Conservation (phyloP, 352 stramenopile genomes). For the Plasmopara muralis region DNA sequence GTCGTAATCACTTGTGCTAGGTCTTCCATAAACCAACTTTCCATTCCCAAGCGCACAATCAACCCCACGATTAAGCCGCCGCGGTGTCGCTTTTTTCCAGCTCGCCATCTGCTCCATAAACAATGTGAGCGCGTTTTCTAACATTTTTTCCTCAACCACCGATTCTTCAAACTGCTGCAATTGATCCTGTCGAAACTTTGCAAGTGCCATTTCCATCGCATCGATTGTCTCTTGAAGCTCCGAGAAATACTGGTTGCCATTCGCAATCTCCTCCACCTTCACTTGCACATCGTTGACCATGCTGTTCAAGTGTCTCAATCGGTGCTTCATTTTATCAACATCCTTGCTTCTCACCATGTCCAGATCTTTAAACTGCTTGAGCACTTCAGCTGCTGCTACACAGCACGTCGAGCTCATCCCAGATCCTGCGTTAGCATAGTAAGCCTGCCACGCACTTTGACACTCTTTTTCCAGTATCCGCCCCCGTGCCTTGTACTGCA, state of each 20-base stretch:
- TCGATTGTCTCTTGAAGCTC: constrained; percentile 54
- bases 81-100: constrained; percentile 25
- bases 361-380: constrained; percentile 42
- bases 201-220: constrained; percentile 37
- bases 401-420: constrained; percentile 5
- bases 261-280: constrained; percentile 44
- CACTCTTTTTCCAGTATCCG: constrained; percentile 50
- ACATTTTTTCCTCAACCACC: constrained; percentile 45
- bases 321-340: constrained; percentile 25
- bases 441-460: constrained; percentile 37
- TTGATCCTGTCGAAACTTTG: constrained; percentile 31
- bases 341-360: constrained; percentile 24
- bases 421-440: constrained; percentile 32
- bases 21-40: constrained; percentile 1
- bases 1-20: constrained; percentile 4
- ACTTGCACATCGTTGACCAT: constrained; percentile 26
- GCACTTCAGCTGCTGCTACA: constrained; percentile 24
- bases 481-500: constrained; percentile 36
- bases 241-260: constrained; percentile 35
- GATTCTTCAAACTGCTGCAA: constrained; percentile 37
- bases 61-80: constrained; percentile 5
- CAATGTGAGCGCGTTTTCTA: constrained; percentile 41
- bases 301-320: constrained; percentile 26
- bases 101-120: constrained; percentile 40
- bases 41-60: constrained; percentile 6